phyloP scores from a whole-genome alignment of 805 yeast genomes.

The Dipodascopsis tothii region DNA sequence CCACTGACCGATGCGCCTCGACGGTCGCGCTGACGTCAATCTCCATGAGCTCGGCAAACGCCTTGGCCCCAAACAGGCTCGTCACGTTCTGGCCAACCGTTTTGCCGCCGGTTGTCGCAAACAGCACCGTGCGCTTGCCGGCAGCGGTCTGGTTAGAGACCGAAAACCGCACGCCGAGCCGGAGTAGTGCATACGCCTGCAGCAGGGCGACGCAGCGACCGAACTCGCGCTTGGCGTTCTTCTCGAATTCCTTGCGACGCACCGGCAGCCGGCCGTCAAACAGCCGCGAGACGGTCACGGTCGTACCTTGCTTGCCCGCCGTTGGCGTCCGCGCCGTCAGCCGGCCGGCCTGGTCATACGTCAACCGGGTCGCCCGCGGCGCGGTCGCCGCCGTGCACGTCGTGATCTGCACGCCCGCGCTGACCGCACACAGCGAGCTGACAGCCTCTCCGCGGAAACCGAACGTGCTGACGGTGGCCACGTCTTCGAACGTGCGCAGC shows the following conservation, averaged over 20 bases:
- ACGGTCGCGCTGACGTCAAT: conserved; percentile 34
- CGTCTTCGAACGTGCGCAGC: conserved; percentile 33
- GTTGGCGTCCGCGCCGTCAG: conserved; percentile 34
- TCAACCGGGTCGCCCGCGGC: conserved; percentile 53
- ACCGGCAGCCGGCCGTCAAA: conserved; percentile 68
- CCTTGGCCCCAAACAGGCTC: conserved; percentile 63
- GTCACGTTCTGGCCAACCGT: conserved; percentile 51
- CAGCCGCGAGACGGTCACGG: conserved; percentile 48
- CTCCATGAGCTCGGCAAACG: conserved; percentile 49
- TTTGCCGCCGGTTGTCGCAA: conserved; percentile 50
- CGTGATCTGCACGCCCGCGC: conserved; percentile 39
- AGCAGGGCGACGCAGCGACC: conserved; percentile 55
- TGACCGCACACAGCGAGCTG: conserved; percentile 43
- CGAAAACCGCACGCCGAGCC: conserved; percentile 49
- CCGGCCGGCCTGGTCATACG: conserved; percentile 50
- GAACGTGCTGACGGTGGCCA: conserved; percentile 38
- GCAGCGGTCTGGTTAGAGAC: conserved; percentile 36
- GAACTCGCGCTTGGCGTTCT: conserved; percentile 64
- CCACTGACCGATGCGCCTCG: background rate
- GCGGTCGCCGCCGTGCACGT: conserved; percentile 39
- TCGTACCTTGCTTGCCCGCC: conserved; percentile 64
- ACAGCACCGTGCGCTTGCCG: conserved; percentile 46
- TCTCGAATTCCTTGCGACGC: conserved; percentile 62
- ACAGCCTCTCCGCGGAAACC: conserved; percentile 76
- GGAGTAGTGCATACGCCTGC: conserved; percentile 61